Conservation (phyloP, 2,329 filamentous ascomycete genomes). For the Bertia moriformis region DNA sequence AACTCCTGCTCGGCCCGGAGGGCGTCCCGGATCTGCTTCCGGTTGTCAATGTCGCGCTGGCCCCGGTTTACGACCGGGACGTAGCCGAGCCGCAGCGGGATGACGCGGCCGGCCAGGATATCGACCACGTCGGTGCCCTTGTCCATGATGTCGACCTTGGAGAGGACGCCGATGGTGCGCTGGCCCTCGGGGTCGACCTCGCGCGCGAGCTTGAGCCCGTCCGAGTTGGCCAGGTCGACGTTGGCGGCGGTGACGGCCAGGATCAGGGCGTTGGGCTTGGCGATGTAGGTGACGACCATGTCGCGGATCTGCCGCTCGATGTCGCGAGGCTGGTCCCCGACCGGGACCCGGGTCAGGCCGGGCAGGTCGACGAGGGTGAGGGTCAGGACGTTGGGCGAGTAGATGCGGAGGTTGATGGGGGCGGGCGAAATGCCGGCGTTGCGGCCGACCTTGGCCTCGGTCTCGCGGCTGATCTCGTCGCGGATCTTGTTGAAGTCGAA, state of each 20-base stretch:
- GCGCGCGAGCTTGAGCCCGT: conserved; percentile 86
- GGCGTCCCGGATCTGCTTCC: conserved; percentile 80
- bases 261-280: conserved; percentile 95
- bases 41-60: conserved; percentile 96
- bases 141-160: conserved; percentile 98
- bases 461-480: conserved; percentile 93
- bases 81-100: conserved; percentile 85
- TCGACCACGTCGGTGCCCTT: conserved; percentile 96
- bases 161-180: conserved; percentile 93
- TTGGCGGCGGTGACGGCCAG: conserved; percentile 92
- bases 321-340: conserved; percentile 89
- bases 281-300: conserved; percentile 97
- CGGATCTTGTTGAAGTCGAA: conserved; percentile 96
- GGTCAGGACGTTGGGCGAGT: conserved; percentile 94
- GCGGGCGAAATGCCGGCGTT: conserved; percentile 94
- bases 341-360: conserved; percentile 88
- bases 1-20: conserved; percentile 91
- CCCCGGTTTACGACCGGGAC: conserved; percentile 96
- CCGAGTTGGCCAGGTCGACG: conserved; percentile 95
- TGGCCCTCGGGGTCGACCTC: conserved; percentile 97
- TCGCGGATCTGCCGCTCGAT: conserved; percentile 94
- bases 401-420: conserved; percentile 95
- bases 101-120: conserved; percentile 92
- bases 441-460: conserved; percentile 85
- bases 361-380: conserved; percentile 92